Percentiles rank a stretch among this genome's conserved stretches.
These are phyloP conservation scores for Nitzschia putrida DNA, from an alignment of 108 stramenopile species.

Conservation along the genomic window DNA sequence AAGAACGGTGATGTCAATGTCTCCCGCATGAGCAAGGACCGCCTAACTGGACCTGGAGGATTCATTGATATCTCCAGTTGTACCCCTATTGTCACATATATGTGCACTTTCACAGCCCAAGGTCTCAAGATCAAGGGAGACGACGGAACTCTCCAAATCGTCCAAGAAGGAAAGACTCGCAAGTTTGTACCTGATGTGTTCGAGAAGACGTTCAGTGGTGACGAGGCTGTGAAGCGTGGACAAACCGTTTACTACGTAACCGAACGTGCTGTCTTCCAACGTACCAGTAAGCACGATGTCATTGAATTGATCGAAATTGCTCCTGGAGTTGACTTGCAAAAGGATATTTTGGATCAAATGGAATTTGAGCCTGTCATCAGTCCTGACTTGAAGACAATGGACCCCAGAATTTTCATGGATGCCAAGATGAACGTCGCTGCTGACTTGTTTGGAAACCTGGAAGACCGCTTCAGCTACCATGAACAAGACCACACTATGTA, in stretches of 20 bases:
- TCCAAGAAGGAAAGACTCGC: conserved; percentile 62
- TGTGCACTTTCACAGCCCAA: conserved; percentile 69
- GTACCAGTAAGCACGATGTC: conserved; percentile 48
- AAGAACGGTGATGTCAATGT: conserved; percentile 79
- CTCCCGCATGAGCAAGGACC: conserved; percentile 58
- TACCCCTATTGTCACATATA: conserved; percentile 60
- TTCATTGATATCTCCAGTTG: conserved; percentile 82
- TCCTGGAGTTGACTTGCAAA: conserved; percentile 79
- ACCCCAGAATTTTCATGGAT: conserved; percentile 53
- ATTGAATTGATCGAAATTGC: conserved; percentile 83
- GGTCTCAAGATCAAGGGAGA: conserved; percentile 58
- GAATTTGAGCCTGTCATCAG: conserved; percentile 67
- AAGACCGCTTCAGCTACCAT: conserved; percentile 53
- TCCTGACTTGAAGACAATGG: conserved; percentile 62
- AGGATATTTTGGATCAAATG: conserved; percentile 77
- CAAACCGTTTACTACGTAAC: conserved; percentile 80
- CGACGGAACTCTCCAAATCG: conserved; percentile 57
- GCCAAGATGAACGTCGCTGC: conserved; percentile 50
- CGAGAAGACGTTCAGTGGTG: conserved; percentile 74
- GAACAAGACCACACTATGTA: conserved; percentile 57
- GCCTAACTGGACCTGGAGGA: conserved; percentile 79
- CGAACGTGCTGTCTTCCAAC: conserved; percentile 78
- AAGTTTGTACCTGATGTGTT: conserved; percentile 71
- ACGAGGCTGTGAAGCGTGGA: conserved; percentile 66
- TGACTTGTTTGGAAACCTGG: conserved; percentile 59